phyloP scores from a whole-genome alignment of 192 early-diverging fungal species.

The Coemansia pectinata region DNA sequence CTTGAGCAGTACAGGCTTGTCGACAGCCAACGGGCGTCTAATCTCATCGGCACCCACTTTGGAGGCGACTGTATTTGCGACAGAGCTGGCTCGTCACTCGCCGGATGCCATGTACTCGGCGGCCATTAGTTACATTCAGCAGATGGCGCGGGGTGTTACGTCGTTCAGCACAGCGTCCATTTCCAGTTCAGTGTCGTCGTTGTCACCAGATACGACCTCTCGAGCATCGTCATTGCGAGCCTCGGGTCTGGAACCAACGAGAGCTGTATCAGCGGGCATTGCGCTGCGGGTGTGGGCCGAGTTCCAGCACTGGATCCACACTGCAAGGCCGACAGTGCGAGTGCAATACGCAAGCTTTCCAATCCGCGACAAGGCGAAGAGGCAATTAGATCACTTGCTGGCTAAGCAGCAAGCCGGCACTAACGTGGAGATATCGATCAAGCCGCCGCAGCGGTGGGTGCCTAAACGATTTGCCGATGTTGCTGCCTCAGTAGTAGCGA shows the following conservation, averaged over 20 bases:
- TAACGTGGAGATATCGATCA: not conserved
- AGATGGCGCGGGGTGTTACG: slow-evolving; percentile 8
- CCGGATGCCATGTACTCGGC: slow-evolving; percentile 8
- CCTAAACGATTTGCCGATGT: not conserved
- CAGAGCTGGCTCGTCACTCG: slow-evolving; percentile 6
- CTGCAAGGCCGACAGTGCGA: not conserved
- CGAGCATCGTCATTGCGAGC: not conserved
- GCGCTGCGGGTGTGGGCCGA: slow-evolving; percentile 31
- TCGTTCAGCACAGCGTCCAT: not conserved
- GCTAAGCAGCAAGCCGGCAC: not conserved
- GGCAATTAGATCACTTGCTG: not conserved
- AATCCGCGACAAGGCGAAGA: not conserved
- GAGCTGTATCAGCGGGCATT: not conserved
- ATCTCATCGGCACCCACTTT: not conserved
- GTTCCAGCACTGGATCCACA: slow-evolving; percentile 25
- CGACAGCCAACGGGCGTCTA: not conserved
- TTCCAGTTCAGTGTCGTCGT: no score
- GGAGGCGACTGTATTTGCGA: not conserved
- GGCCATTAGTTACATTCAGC: not conserved
- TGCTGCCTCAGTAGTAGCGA: not conserved
- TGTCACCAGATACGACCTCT: no score
- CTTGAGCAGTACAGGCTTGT: not conserved
- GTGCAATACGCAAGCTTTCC: not conserved
- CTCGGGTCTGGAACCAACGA: not conserved
- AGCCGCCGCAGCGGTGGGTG: not conserved